Evolutionary conservation across 2,329 filamentous ascomycete species (phyloP), one percentile per base, ranked within the genome.

Genomic region (Beauveria bassiana): DNA sequence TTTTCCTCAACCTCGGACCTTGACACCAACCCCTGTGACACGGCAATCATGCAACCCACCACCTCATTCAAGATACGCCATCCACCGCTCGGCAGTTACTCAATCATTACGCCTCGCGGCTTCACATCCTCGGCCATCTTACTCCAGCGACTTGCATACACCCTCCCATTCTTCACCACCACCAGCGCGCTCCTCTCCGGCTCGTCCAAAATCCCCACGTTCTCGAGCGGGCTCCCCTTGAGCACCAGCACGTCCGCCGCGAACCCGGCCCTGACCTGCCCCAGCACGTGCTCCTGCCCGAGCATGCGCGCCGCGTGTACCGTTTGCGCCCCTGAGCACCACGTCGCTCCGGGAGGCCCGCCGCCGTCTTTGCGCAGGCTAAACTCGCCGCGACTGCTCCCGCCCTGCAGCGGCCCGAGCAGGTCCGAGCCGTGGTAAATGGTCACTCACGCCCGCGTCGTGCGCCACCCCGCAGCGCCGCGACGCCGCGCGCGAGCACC

Each of bases 161-260:
- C 68, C n/a, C 68, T 63, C 0, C 83, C 82, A 42, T 82, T 81
- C 66, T 85, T 84, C 53, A 85, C 73, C 1, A 85, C 81, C 2
- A 74, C 78, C 49, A 83, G 65, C 8, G 84, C 64, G 63, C 77
- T 72, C 65, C 75, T 73, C 55, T 83, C 77, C 2, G 77, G 77
- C 46, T 72, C 66, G 63, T 80, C 80, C 28, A 86, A 67, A 4
- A 84, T 71, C 0, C 74, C 73, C 20, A 85, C 76, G 66, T 86
- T 77, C n/a, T 83, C 76, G 57, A 86, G 68, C 2, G 83, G 83
- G 65, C 84, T 84, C 47, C 66, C 65, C 45, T 78, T 77, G 47
- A 85, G 65, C 3, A 86, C 70, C 34, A 86, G 64, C 47, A 86
- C 50, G 68, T 86, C 83, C 0, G 82, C 83, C 2, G 72, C 70